phyloP scores from a whole-genome alignment of 345 rosid species.

The Pistacia vera region DNA sequence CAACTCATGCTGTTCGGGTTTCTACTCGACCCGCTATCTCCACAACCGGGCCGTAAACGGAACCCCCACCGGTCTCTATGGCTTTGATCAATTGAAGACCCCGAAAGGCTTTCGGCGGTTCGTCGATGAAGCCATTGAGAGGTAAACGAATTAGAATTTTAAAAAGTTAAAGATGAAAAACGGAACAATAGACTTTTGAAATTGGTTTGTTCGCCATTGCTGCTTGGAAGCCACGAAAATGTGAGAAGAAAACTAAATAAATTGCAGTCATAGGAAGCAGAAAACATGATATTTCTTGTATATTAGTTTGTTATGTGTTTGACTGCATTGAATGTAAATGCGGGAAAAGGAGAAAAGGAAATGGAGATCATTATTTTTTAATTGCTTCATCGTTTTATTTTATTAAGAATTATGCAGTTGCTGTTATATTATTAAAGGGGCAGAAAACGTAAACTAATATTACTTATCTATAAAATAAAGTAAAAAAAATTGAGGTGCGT shows the following conservation, averaged over 20 bases:
- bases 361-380: not conserved
- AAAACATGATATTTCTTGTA: not conserved
- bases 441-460: no score
- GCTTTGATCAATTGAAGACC: slow-evolving; percentile 66
- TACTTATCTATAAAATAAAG: no score
- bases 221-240: slow-evolving; percentile 10
- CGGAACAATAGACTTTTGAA: not conserved
- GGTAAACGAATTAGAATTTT: slow-evolving; percentile 30
- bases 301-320: not conserved
- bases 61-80: slow-evolving; percentile 80
- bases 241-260: not conserved
- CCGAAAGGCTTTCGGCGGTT: slow-evolving; percentile 84
- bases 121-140: slow-evolving; percentile 89
- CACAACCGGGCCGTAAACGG: slow-evolving; percentile 32
- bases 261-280: not conserved
- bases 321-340: not conserved
- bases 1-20: slow-evolving; percentile 19
- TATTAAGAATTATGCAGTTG: not conserved
- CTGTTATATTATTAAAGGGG: no score
- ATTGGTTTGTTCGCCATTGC: not conserved
- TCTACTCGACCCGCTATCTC: slow-evolving; percentile 31
- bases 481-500: no score
- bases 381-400: not conserved
- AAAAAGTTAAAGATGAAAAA: not conserved
- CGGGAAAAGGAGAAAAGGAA: not conserved